Evolutionary conservation across 805 yeast genomes (phyloP), one percentile per base, ranked within the genome.

Genomic region (Wickerhamiella hasegawae): DNA sequence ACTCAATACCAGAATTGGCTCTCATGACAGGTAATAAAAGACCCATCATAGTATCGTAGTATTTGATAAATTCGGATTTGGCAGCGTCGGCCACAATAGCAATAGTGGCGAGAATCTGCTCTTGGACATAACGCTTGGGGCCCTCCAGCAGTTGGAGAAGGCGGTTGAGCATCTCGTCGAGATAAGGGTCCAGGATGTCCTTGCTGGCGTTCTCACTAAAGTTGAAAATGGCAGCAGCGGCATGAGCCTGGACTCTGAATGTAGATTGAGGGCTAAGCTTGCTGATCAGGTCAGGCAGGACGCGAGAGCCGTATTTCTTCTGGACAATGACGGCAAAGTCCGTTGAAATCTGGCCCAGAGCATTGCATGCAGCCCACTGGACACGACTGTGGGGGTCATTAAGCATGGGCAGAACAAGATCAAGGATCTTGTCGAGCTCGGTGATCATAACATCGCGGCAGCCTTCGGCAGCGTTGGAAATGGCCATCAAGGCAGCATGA

Each of bases 61-160:
- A 90, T 59, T 85, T 87, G 47, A 73, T 67, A 53, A 90, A 90
- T 51, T 78, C 79, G 42, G 68, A 68, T 57, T 83, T 83, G 3
- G 97, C 94, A 12, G 66, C 92, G 58, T 87, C 97, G 2, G 98
- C 98, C 45, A 87, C 85, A 45, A 85, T 81, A 16, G 97, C 94
- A 56, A 90, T 85, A 0, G 97, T 90, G 9, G 97, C 85, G 39
- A 90, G 66, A 12, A 85, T 96, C 62, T 90, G 98, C 53, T 90
- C 98, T 60, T 90, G 97, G 31, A 90, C 95, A 50, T 84, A 90
- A 45, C 84, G 69, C 56, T 84, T 82, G 26, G 92, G 90, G 39
- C 85, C 71, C 53, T 80, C 84, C 39, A 90, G 65, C 18, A 87
- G 62, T 1, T 71, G 75, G 37, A 90, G 64, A 43, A 90, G 62